Base-by-base conservation (phyloP, 768 basidiomycete genomes). In the Calocybe indica region DNA sequence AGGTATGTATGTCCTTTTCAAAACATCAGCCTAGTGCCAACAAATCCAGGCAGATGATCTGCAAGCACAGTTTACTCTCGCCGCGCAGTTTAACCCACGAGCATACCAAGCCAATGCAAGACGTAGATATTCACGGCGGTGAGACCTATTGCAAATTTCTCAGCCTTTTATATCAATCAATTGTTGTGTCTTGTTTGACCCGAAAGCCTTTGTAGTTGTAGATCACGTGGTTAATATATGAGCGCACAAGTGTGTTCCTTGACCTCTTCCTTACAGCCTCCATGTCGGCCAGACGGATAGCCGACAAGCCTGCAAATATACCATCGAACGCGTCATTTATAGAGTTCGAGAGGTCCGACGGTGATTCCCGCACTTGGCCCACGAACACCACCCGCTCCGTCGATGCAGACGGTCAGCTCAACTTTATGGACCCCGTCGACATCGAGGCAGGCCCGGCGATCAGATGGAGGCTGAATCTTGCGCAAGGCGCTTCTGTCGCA, bases 71-170 rank as follows among this genome's bases (percentile, higher is more conserved):
- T 43, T 43, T 34, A 33, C 31, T 85, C 55, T 85, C 50, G 82
- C 82, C 80, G 73, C 62, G 76, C 73, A 57, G 82, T 85, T 85
- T 85, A 85, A 82, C 83, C 74, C 66, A 76, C 62, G 63, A 67
- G 73, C 77, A 68, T 69, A 67, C 68, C 47, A 60, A 55, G 52
- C 41, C 49, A 52, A 65, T 73, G 70, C 73, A 71, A 66, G 73
- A 71, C 74, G 80, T 80, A 76, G 82, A 84, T 84, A 81, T 69
- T 40, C 73, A 60, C 73, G 80, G 80, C 77, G 46, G 48, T 37
- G 29, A 40, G 22, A 22, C 22, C 4, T 22, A 2, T 22, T 22
- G 22, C 22, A 22, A 22, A 22, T 22, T 22, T 22, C n/a, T 12
- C 7, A 22, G 7, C 15, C 13, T 12, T 37, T 28, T 30, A 14